These are phyloP conservation scores for Lagenaria siceraria DNA, from an alignment of 306 rosid genomes.

Conservation along the genomic window DNA sequence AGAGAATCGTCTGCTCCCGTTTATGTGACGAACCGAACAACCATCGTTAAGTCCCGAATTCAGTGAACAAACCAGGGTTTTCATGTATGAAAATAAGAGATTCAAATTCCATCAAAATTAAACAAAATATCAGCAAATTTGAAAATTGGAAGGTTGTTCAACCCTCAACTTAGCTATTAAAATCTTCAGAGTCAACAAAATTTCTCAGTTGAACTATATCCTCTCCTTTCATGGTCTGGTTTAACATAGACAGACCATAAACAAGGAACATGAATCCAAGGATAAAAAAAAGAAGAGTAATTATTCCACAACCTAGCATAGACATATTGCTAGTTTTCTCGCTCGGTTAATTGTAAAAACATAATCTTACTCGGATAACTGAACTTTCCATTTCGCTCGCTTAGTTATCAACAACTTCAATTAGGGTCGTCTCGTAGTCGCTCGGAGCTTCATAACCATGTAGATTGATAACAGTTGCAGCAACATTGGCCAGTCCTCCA, in stretches of 20 bases:
- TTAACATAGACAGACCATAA: not conserved
- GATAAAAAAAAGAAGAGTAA: not conserved
- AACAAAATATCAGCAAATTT: not conserved
- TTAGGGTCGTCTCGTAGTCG: constrained; percentile 81
- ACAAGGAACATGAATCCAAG: not conserved
- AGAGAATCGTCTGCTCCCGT: too few relatives aligned
- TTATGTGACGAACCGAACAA: too few relatives aligned
- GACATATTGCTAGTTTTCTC: not conserved
- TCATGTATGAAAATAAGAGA: not conserved
- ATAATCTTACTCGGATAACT: not conserved
- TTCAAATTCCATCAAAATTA: not conserved
- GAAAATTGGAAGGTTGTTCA: not conserved
- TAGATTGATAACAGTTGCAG: constrained; percentile 92
- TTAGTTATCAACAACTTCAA: constrained; percentile 56
- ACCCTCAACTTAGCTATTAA: not conserved
- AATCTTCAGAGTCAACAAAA: constrained; percentile 1
- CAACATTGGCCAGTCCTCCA: constrained; percentile 88
- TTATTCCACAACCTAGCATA: not conserved
- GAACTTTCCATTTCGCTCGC: not conserved
- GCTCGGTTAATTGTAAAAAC: not conserved
- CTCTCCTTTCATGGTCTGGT: not conserved
- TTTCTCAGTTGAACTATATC: not conserved
- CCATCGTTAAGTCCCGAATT: too few relatives aligned
- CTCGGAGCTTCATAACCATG: constrained; percentile 84
- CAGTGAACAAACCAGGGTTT: too few relatives aligned